Evolutionary conservation across 495 filamentous ascomycete species (phyloP).

Genomic region (Penicillium odoratum): DNA sequence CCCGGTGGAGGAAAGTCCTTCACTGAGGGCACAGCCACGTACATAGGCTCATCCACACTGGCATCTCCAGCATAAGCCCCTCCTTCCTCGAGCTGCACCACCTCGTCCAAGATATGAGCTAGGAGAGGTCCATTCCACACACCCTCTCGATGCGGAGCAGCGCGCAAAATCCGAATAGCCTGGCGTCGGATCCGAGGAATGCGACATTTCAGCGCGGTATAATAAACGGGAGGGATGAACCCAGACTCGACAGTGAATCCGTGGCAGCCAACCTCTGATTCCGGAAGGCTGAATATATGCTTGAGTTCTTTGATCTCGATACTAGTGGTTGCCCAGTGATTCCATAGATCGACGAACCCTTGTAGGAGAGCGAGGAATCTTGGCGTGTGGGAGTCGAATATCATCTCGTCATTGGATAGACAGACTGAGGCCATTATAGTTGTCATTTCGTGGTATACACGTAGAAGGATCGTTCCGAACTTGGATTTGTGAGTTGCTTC

Average conservation of each 20-base stretch:
- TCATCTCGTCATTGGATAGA: conserved; percentile 35
- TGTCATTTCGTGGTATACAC: conserved; percentile 46
- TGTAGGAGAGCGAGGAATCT: conserved; percentile 40
- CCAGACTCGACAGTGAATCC: conserved; percentile 48
- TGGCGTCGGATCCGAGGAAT: conserved; percentile 42
- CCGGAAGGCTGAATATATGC: background rate
- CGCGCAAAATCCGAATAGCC: conserved; percentile 42
- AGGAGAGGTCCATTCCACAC: conserved; percentile 42
- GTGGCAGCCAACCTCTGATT: conserved; percentile 8
- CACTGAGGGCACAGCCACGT: background rate
- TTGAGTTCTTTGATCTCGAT: background rate
- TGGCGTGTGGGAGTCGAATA: conserved; percentile 42
- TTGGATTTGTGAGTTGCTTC: conserved; percentile 12
- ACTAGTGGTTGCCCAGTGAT: conserved; percentile 7
- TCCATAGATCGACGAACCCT: conserved; percentile 31
- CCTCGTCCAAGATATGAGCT: conserved; percentile 17
- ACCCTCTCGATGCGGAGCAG: conserved; percentile 49
- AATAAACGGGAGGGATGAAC: conserved; percentile 53
- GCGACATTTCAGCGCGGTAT: conserved; percentile 57
- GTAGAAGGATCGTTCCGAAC: conserved; percentile 34
- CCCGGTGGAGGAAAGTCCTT: conserved; percentile 8
- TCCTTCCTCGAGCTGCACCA: conserved; percentile 22
- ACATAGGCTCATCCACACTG: conserved; percentile 4
- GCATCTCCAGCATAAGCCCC: conserved; percentile 12
- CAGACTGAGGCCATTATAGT: conserved; percentile 46